Percentiles rank a stretch among this genome's conserved stretches.
Evolutionary conservation across 371 early-diverging fungal genomes (phyloP).

Genomic region (Coemansia sp.): DNA sequence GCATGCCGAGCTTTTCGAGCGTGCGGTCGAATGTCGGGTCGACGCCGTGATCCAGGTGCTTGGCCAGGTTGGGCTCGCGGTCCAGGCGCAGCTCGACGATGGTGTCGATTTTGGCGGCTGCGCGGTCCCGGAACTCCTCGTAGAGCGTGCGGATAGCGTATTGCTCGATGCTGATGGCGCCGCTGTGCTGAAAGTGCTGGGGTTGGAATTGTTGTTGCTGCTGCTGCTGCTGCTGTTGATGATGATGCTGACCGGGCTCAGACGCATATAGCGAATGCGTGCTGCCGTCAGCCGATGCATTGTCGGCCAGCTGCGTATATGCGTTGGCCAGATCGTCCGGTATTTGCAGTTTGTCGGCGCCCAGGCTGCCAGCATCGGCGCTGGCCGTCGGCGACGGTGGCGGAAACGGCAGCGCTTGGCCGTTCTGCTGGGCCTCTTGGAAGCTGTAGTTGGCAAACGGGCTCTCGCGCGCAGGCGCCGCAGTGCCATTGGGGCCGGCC

Average conservation of each 20-base stretch:
- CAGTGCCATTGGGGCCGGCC: not conserved
- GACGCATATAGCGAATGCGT: constrained; percentile 2
- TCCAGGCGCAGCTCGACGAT: constrained; percentile 52
- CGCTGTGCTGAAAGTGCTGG: not conserved
- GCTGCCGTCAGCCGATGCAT: not conserved
- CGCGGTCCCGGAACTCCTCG: constrained; percentile 50
- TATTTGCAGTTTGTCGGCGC: not conserved
- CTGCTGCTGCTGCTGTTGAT: not conserved
- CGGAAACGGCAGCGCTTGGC: not conserved
- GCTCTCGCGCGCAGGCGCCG: constrained; percentile 9
- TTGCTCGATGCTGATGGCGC: constrained; percentile 39
- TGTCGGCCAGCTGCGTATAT: not conserved
- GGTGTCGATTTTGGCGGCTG: constrained; percentile 42
- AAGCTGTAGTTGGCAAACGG: constrained; percentile 51
- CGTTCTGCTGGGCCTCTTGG: constrained; percentile 40
- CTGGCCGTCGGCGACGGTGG: constrained; percentile 29
- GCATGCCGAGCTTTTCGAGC: constrained; percentile 73
- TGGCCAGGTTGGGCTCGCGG: constrained; percentile 66
- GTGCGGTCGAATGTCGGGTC: constrained; percentile 82
- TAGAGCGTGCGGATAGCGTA: constrained; percentile 47
- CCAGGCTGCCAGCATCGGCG: not conserved
- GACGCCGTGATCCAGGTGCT: constrained; percentile 65
- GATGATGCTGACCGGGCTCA: not conserved
- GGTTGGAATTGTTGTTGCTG: not conserved
- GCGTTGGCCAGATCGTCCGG: not conserved